Percentiles rank a stretch among this genome's conserved stretches.
Evolutionary conservation across 352 stramenopile genomes (phyloP).

Genomic region (Halophytophthora batemanensis): DNA sequence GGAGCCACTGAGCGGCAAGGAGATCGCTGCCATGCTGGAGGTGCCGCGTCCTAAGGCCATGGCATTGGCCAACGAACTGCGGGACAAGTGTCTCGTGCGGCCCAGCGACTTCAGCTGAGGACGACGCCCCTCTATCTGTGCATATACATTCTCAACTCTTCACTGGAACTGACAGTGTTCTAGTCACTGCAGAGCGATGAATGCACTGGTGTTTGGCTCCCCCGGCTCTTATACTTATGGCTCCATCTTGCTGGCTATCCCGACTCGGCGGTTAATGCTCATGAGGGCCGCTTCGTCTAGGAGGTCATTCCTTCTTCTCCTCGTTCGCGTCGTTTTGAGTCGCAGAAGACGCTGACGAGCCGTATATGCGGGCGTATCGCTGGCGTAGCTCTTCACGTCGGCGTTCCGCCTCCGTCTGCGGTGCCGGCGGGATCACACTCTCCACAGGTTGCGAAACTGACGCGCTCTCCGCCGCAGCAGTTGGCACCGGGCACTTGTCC

Average conservation of each 20-base stretch:
- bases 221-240: no score
- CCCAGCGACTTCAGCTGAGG: constrained; percentile 15
- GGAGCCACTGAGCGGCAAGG: constrained; percentile 32
- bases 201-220: no score
- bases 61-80: constrained; percentile 41
- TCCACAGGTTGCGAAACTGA: constrained; percentile 27
- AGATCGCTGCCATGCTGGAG: constrained; percentile 32
- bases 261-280: no score
- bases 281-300: no score
- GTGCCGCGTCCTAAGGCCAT: constrained; percentile 41
- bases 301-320: constrained; percentile 37
- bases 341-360: constrained; percentile 13
- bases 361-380: constrained; percentile 57
- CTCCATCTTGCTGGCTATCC: no score
- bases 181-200: no score
- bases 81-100: constrained; percentile 36
- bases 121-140: no score
- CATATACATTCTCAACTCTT: no score
- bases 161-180: no score
- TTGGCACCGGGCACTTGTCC: constrained; percentile 31
- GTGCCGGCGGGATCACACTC: constrained; percentile 32
- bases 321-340: constrained; percentile 34
- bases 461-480: constrained; percentile 7
- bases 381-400: constrained; percentile 51
- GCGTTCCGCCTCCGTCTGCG: constrained; percentile 43